A percentile compares a stretch with the other conserved stretches of the same genome.
Conservation (phyloP, 176 grass and related monocot genomes). For the Lolium perenne region DNA sequence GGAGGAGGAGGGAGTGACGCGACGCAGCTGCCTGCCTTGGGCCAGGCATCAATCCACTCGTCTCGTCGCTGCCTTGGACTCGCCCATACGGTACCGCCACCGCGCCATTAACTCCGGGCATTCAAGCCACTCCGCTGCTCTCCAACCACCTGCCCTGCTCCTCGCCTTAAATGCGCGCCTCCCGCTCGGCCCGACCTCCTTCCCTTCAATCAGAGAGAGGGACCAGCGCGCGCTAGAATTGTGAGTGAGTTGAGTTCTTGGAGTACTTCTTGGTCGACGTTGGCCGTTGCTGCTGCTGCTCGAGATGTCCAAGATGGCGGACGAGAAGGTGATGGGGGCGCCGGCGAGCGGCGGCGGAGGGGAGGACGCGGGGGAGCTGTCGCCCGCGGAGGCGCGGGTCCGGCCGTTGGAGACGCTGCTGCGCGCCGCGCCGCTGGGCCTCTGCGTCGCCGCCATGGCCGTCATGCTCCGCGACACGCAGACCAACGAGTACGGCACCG, state of each 20-base stretch:
- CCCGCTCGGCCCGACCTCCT: neutral
- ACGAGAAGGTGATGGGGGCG: constrained; percentile 48
- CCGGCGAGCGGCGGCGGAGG: neutral
- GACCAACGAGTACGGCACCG: constrained; percentile 76
- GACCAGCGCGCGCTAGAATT: neutral
- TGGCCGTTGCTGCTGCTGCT: neutral
- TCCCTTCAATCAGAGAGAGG: neutral
- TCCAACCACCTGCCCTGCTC: constrained; percentile 39
- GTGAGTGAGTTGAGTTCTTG: neutral
- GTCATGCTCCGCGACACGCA: constrained; percentile 81
- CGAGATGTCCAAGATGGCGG: constrained; percentile 57
- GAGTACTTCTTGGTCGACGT: neutral
- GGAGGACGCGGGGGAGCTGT: neutral
- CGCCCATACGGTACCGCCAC: constrained; percentile 33
- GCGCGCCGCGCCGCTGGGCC: constrained; percentile 68
- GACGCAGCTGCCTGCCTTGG: neutral
- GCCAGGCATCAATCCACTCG: neutral
- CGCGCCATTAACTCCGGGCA: constrained; percentile 45
- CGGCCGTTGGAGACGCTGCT: constrained; percentile 74
- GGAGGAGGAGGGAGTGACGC: neutral
- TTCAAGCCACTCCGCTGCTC: constrained; percentile 25
- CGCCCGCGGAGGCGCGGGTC: constrained; percentile 12
- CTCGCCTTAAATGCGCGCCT: constrained; percentile 43
- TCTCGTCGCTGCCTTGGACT: constrained; percentile 1
- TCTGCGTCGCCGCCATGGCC: constrained; percentile 80